Evolutionary conservation across 208 protist genomes (phyloP).

Genomic region (Trichomonas tenax): DNA sequence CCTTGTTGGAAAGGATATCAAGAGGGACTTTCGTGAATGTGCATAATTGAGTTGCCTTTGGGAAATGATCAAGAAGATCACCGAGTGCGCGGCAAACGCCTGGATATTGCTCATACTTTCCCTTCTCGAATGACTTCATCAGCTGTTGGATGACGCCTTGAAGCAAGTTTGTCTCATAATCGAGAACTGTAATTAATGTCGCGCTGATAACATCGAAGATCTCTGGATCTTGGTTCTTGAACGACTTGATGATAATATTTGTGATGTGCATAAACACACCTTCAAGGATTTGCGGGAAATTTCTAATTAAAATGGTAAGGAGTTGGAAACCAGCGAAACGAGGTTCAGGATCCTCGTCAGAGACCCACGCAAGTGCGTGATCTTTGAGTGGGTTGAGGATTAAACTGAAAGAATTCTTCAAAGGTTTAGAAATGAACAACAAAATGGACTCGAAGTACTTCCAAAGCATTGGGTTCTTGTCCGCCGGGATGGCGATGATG

Average conservation of each 20-base stretch:
- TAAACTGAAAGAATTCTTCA: not conserved
- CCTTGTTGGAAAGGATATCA: not conserved
- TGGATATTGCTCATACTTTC: not conserved
- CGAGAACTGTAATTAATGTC: not conserved
- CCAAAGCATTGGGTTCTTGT: not conserved
- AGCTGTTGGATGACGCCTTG: not conserved
- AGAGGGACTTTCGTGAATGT: not conserved
- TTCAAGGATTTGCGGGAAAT: not conserved
- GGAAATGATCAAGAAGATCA: not conserved
- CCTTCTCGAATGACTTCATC: not conserved
- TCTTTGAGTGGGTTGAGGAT: not conserved
- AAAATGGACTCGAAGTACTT: not conserved
- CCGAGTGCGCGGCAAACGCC: not conserved
- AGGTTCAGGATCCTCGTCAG: not conserved
- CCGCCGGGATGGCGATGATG: not conserved
- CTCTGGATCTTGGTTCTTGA: not conserved
- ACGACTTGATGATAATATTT: not conserved
- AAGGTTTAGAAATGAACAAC: not conserved
- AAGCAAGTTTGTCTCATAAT: not conserved
- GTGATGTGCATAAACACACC: not conserved
- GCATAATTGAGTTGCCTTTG: not conserved
- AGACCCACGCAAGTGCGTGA: not conserved
- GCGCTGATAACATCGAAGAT: not conserved
- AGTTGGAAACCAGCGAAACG: not conserved
- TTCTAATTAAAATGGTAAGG: not conserved